Evolutionary conservation across 2,329 filamentous ascomycete species (phyloP), one percentile per base, ranked within the genome.

Genomic region (Alternaria alternata): DNA sequence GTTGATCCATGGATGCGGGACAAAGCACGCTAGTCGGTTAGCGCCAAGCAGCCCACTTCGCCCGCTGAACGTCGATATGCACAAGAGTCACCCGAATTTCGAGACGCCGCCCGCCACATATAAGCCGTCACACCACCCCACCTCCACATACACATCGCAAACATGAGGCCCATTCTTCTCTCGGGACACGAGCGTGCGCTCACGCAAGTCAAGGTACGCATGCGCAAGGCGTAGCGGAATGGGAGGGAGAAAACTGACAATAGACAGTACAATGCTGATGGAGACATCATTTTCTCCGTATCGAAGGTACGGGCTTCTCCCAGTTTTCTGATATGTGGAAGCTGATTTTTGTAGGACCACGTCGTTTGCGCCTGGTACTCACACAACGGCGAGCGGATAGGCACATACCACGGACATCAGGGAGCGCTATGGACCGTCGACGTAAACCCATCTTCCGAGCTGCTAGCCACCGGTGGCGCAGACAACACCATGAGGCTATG

Each of bases 391-490:
- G 95, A 99, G 86, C 91, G 95, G 75, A 87, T 98, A 75, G 95
- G 95, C 76, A 77, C 94, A 73, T 99, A 98, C 85, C 90, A 92
- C 79, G 95, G 95, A 80, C 95, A 99, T 83, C 91, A 96, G 81
- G 95, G 95, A 83, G 94, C 95, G 74, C 91, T 99, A 84, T 99
- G 95, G 95, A 97, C 95, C 65, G 91, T 99, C 81, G 95, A 99
- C 79, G 91, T 97, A 77, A 92, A 97, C 83, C 94, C 94, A 68
- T 93, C 93, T 75, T 92, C 91, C 67, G 92, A 91, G 75, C 88
- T 99, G 77, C 90, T 98, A 78, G 95, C 94, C 77, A 96, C 92
- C 63, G 95, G 95, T 75, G 95, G 94, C 73, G 95, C 95, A 81
- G 95, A 99, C 85, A 98, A 98, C 86, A 97, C 94, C 44, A 94